Percentiles rank a stretch among this genome's conserved stretches.
Conservation (phyloP, 2,329 filamentous ascomycete genomes). For the Colletotrichum sp. region DNA sequence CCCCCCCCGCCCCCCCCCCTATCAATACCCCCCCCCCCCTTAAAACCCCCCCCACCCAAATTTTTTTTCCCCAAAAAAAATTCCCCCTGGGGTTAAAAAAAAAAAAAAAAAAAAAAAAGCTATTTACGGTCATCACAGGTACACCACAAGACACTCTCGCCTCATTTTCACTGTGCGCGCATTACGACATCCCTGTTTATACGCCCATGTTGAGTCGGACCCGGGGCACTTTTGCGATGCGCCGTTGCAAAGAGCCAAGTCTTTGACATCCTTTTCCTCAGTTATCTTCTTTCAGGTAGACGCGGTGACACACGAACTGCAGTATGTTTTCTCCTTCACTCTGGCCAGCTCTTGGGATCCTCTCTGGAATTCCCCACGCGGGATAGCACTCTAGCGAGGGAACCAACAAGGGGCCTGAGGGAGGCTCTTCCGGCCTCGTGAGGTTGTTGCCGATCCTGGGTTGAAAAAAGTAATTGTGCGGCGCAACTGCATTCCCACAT, state of each 20-base stretch:
- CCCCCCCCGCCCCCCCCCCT: too few relatives aligned
- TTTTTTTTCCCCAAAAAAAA: too few relatives aligned
- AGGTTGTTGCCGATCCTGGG: background rate
- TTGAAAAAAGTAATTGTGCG: background rate
- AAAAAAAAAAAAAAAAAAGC: background rate
- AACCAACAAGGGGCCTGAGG: conserved; percentile 7
- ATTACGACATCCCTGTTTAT: background rate
- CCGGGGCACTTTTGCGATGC: conserved; percentile 9
- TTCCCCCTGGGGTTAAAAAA: too few relatives aligned
- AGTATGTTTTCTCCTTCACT: conserved; percentile 7
- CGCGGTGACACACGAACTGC: background rate
- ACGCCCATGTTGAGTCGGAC: background rate
- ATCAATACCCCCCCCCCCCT: too few relatives aligned
- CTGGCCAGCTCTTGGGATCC: background rate
- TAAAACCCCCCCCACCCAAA: too few relatives aligned
- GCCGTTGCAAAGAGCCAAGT: conserved; percentile 24
- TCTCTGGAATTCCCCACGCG: background rate
- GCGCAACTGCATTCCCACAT: background rate
- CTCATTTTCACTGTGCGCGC: background rate
- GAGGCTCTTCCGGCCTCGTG: background rate
- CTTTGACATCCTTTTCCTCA: conserved; percentile 32
- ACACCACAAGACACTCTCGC: background rate
- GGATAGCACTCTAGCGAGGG: conserved; percentile 9
- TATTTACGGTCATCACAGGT: background rate
- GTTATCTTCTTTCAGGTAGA: background rate